Percentiles rank a stretch among this genome's conserved stretches.
Conservation (phyloP, 2,329 filamentous ascomycete genomes). For the Xenoacremonium recifei region DNA sequence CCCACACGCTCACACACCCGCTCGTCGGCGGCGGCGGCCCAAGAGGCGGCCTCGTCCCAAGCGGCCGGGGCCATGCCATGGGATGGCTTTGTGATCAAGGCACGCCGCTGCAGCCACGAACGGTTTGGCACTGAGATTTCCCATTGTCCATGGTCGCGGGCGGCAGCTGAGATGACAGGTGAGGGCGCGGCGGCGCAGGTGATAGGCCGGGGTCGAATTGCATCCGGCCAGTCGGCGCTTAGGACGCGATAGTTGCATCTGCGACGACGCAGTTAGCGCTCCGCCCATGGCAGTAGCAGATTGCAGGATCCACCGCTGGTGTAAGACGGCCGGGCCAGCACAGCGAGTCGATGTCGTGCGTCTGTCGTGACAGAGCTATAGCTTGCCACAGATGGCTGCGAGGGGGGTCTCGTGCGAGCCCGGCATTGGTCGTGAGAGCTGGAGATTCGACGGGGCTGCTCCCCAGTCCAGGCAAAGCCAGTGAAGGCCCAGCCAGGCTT, state of each 20-base stretch:
- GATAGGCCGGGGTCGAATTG: constrained; percentile 31
- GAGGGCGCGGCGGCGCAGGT: constrained; percentile 25
- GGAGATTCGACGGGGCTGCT: constrained; percentile 17
- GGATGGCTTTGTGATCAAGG: no score
- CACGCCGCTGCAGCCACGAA: background rate
- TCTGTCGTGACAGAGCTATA: constrained; percentile 13
- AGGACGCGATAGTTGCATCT: constrained; percentile 21
- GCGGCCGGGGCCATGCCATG: background rate
- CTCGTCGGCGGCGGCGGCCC: no score
- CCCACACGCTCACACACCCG: background rate
- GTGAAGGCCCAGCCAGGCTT: no score
- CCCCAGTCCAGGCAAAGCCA: no score
- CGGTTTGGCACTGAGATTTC: background rate
- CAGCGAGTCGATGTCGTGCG: constrained; percentile 45
- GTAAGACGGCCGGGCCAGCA: constrained; percentile 29
- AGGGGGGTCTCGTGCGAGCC: constrained; percentile 29
- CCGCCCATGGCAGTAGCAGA: constrained; percentile 29
- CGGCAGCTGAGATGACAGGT: constrained; percentile 22
- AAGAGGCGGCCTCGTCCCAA: background rate
- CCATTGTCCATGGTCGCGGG: constrained; percentile 9
- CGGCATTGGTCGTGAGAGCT: constrained; percentile 30
- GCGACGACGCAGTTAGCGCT: constrained; percentile 23
- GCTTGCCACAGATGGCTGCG: constrained; percentile 27
- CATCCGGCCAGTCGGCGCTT: constrained; percentile 36
- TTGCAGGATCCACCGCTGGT: constrained; percentile 28